phyloP scores from a whole-genome alignment of 202 grass and related monocot species.

The Eragrostis tef region DNA sequence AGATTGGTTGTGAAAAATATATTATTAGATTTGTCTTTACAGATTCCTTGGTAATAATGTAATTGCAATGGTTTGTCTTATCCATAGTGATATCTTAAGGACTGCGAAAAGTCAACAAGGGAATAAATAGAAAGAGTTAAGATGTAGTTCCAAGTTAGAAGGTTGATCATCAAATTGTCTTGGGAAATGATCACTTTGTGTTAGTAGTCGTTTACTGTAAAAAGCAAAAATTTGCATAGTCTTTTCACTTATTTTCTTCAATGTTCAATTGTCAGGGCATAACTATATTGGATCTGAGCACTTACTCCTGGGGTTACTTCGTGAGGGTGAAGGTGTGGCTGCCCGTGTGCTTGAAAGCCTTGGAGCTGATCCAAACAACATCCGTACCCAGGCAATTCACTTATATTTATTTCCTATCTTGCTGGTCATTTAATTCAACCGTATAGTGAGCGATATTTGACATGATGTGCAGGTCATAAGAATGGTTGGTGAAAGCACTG shows the following conservation, averaged over 20 bases:
- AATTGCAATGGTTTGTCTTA: no score
- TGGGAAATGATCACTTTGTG: background rate
- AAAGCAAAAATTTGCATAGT: background rate
- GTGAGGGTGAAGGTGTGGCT: slow-evolving; percentile 94
- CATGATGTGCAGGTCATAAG: slow-evolving; percentile 73
- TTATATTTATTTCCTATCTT: slow-evolving; percentile 15
- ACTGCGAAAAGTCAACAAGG: no score
- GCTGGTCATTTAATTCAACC: slow-evolving; percentile 10
- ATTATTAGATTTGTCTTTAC: no score
- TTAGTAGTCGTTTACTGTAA: background rate
- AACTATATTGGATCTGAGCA: slow-evolving; percentile 99
- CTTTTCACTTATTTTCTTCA: slow-evolving; percentile 11
- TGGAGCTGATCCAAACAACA: slow-evolving; percentile 89
- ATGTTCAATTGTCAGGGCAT: slow-evolving; percentile 71
- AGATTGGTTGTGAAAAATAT: no score
- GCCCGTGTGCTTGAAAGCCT: slow-evolving; percentile 86
- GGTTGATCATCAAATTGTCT: background rate
- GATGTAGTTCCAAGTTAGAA: background rate
- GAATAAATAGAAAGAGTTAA: no score
- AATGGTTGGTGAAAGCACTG: slow-evolving; percentile 91
- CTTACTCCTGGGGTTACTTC: slow-evolving; percentile 81
- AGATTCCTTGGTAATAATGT: no score
- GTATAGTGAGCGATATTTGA: slow-evolving; percentile 23
- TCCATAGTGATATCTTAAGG: no score
- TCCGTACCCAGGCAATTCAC: slow-evolving; percentile 77